phyloP scores from a whole-genome alignment of 2,329 filamentous ascomycete genomes.

The Westerdykella aurantiaca region DNA sequence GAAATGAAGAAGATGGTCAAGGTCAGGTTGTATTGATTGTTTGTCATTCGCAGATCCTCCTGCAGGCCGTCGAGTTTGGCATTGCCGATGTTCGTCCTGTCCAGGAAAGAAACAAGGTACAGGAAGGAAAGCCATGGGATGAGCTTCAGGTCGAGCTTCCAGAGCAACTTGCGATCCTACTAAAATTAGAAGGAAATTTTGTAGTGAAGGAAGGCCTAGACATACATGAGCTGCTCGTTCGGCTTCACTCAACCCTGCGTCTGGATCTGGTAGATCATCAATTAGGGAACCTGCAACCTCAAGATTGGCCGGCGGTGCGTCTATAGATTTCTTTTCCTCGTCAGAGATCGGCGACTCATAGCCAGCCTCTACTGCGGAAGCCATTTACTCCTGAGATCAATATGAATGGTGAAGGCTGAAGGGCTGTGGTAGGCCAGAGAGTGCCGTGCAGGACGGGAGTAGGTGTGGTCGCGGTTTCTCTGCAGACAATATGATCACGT shows the following conservation, averaged over 20 bases:
- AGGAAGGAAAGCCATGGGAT: slow-evolving; percentile 65
- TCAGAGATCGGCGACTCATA: too few species aligned
- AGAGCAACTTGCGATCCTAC: slow-evolving; percentile 57
- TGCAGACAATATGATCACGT: too few species aligned
- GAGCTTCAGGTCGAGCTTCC: slow-evolving; percentile 56
- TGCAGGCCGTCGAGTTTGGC: slow-evolving; percentile 56
- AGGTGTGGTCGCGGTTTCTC: too few species aligned
- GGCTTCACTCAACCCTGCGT: slow-evolving; percentile 58
- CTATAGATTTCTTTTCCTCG: too few species aligned
- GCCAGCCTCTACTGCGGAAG: too few species aligned
- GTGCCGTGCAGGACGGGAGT: too few species aligned
- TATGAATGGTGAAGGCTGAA: too few species aligned
- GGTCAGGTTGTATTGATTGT: slow-evolving; percentile 64
- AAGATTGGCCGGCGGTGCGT: too few species aligned
- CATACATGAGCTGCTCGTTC: slow-evolving; percentile 58
- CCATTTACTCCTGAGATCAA: too few species aligned
- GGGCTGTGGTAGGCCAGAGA: too few species aligned
- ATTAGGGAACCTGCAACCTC: not conserved
- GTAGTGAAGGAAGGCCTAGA: slow-evolving; percentile 7
- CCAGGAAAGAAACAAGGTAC: slow-evolving; percentile 68
- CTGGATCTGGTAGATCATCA: slow-evolving; percentile 47
- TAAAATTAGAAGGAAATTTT: not conserved
- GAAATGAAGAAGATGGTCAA: slow-evolving; percentile 84
- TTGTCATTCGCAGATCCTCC: slow-evolving; percentile 57
- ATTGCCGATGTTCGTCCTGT: slow-evolving; percentile 71